phyloP scores from a whole-genome alignment of 768 basidiomycete species.

The Lactarius akahatsu region DNA sequence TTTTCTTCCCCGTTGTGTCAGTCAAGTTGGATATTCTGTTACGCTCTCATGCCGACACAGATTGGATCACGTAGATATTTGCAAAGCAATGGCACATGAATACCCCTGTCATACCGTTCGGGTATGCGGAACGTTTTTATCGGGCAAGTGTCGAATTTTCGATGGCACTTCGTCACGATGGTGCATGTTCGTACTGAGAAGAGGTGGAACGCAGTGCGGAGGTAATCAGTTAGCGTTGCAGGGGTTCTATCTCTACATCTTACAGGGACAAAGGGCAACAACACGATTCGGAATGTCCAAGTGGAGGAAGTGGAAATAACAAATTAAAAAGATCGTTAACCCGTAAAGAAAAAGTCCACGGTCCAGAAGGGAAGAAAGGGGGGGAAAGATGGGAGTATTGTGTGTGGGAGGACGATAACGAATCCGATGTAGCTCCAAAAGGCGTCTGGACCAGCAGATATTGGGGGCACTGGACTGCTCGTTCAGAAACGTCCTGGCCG shows the following conservation, averaged over 20 bases:
- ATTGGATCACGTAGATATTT: neutral
- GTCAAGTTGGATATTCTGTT: neutral
- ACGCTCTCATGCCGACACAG: neutral
- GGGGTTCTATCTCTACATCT: conserved; percentile 21
- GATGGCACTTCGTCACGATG: neutral
- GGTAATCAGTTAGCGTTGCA: conserved; percentile 14
- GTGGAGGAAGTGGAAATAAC: neutral
- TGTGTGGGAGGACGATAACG: neutral
- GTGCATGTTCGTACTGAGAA: neutral
- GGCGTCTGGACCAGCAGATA: neutral
- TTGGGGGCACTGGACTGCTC: neutral
- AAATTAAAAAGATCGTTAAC: conserved; percentile 14
- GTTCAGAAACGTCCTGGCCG: conserved; percentile 16
- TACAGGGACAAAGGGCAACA: conserved; percentile 11
- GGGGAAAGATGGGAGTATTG: neutral
- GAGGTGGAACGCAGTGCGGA: conserved; percentile 5
- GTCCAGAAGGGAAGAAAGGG: neutral
- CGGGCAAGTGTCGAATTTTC: neutral
- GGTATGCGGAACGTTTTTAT: neutral
- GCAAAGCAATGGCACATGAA: no score
- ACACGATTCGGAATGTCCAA: conserved; percentile 6
- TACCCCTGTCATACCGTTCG: no score
- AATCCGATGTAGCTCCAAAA: neutral
- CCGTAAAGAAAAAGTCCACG: conserved; percentile 2
- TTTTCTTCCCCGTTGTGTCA: neutral